Percentiles rank a stretch among this genome's conserved stretches.
Evolutionary conservation across 2,329 filamentous ascomycete genomes (phyloP).

Genomic region (Orbilia ellipsospora): DNA sequence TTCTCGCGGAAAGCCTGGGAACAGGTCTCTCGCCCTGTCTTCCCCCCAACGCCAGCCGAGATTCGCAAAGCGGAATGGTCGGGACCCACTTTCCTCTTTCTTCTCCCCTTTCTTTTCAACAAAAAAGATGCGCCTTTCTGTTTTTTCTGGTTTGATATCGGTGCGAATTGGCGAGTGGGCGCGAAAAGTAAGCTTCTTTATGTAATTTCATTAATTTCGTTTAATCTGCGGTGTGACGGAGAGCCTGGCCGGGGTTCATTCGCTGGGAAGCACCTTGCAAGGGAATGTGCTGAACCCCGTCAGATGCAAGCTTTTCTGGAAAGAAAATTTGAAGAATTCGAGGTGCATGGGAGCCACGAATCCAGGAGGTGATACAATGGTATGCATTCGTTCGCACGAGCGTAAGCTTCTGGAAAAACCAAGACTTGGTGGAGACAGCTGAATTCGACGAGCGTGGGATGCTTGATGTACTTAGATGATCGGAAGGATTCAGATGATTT

Average conservation of each 20-base stretch:
- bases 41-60: slow-evolving; percentile 30
- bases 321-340: background rate
- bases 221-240: slow-evolving; percentile 15
- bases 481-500: too few species aligned
- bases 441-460: too few species aligned
- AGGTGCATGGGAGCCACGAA: too few species aligned
- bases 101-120: slow-evolving; percentile 5
- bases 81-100: background rate
- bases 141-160: background rate
- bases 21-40: too few species aligned
- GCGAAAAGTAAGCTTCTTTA: slow-evolving; percentile 24
- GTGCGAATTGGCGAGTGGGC: slow-evolving; percentile 12
- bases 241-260: background rate
- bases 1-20: too few species aligned
- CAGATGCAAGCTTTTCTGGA: background rate
- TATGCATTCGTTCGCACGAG: too few species aligned
- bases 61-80: slow-evolving; percentile 39
- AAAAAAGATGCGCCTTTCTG: too few species aligned
- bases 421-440: too few species aligned
- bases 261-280: background rate
- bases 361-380: too few species aligned
- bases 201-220: slow-evolving; percentile 20
- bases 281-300: too few species aligned
- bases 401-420: too few species aligned
- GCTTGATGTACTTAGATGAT: too few species aligned